Evolutionary conservation across 148 eudicot genomes (phyloP).

Genomic region (Rhododendron griersonianum): DNA sequence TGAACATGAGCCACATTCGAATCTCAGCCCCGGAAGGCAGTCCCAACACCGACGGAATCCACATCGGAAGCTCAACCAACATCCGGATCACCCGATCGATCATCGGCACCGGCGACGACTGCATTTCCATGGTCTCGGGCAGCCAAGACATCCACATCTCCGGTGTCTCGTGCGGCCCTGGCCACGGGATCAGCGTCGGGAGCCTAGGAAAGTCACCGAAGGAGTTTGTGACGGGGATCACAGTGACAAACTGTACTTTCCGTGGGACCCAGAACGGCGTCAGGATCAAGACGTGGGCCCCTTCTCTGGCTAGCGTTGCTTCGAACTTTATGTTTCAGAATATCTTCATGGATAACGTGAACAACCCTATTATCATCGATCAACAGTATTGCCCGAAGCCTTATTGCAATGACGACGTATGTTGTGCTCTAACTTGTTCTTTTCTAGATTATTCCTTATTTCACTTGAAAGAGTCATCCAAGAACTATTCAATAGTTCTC

Average conservation of each 20-base stretch:
- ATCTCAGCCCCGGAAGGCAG: conserved; percentile 39
- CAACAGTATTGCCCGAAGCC: conserved; percentile 49
- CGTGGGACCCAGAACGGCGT: conserved; percentile 48
- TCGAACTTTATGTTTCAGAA: conserved; percentile 24
- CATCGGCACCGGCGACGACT: conserved; percentile 63
- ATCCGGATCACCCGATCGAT: conserved; percentile 16
- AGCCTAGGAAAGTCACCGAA: conserved; percentile 41
- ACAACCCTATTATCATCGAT: conserved; percentile 62
- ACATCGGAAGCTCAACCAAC: conserved; percentile 25
- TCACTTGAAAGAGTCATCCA: background rate
- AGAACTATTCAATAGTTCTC: background rate
- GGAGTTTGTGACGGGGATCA: conserved; percentile 24
- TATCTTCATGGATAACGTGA: conserved; percentile 31
- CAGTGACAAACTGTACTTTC: conserved; percentile 30
- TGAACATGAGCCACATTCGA: conserved; percentile 13
- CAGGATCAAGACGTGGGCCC: conserved; percentile 61
- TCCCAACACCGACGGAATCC: conserved; percentile 67
- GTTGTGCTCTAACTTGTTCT: background rate
- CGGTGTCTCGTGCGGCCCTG: conserved; percentile 52
- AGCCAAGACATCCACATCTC: conserved; percentile 26
- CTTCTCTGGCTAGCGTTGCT: conserved; percentile 16
- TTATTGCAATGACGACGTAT: conserved; percentile 21
- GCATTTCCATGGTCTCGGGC: conserved; percentile 49
- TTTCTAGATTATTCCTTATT: background rate
- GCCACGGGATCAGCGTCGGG: conserved; percentile 70